Conservation (phyloP, 495 filamentous ascomycete genomes). For the Podospora australis region DNA sequence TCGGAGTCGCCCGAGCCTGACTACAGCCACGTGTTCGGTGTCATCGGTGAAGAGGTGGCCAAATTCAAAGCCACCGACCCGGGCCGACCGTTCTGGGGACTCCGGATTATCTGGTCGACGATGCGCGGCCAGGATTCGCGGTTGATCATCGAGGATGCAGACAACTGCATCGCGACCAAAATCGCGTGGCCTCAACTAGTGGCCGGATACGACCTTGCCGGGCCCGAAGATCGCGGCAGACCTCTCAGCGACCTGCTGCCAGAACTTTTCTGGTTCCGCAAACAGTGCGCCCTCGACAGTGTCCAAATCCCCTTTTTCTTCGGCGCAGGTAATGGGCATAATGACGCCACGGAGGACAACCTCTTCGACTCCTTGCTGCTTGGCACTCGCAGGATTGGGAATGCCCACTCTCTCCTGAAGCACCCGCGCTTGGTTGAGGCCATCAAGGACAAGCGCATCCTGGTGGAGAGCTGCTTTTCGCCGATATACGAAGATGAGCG, state of each 20-base stretch:
- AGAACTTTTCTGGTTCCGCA: conserved; percentile 86
- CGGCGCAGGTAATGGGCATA: conserved; percentile 66
- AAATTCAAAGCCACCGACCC: conserved; percentile 60
- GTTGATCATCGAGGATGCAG: conserved; percentile 71
- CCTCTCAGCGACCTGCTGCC: conserved; percentile 71
- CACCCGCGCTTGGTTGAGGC: conserved; percentile 85
- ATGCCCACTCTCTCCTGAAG: conserved; percentile 82
- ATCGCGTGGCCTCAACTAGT: conserved; percentile 70
- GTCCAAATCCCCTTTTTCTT: conserved; percentile 94
- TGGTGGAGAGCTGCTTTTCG: conserved; percentile 82
- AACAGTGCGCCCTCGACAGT: conserved; percentile 67
- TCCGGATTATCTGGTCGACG: conserved; percentile 81
- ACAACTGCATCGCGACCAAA: conserved; percentile 76
- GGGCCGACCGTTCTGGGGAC: conserved; percentile 73
- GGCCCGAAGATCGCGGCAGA: conserved; percentile 73
- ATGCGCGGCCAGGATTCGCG: conserved; percentile 56
- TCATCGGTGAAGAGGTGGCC: conserved; percentile 72
- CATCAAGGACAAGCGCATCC: conserved; percentile 78
- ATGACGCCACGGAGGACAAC: conserved; percentile 69
- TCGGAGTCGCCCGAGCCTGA: conserved; percentile 53
- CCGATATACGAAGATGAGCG: conserved; percentile 60
- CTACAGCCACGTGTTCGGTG: conserved; percentile 58
- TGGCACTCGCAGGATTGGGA: conserved; percentile 80
- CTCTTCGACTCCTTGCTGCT: conserved; percentile 86
- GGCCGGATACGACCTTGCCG: conserved; percentile 83